These are phyloP conservation scores for Dictyostelium capitatum DNA, from an alignment of 78 protist genomes.

Conservation along the genomic window DNA sequence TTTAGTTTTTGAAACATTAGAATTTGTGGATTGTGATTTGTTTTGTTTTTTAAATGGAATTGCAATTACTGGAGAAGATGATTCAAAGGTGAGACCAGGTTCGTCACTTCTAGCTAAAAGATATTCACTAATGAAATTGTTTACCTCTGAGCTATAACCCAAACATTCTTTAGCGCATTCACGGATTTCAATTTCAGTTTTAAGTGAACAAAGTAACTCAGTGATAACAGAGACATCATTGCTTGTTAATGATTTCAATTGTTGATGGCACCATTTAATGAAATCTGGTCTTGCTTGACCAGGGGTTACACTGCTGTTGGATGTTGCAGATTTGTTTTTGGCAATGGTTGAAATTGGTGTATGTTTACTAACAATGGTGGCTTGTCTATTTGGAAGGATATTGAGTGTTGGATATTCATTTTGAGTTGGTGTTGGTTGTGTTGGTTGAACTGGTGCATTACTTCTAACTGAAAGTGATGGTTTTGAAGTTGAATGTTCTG, in stretches of 20 bases:
- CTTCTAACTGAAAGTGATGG: constrained; percentile 48
- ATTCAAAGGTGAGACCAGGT: constrained; percentile 61
- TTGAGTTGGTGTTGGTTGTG: not conserved
- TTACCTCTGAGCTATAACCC: constrained; percentile 51
- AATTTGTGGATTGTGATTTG: not conserved
- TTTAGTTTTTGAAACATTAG: not conserved
- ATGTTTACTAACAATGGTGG: constrained; percentile 14
- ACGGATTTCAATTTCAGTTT: constrained; percentile 71
- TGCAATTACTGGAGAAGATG: constrained; percentile 65
- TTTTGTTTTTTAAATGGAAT: constrained; percentile 54
- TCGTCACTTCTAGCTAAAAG: constrained; percentile 73
- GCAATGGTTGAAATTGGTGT: not conserved
- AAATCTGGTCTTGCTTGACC: constrained; percentile 62
- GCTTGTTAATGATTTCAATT: constrained; percentile 68
- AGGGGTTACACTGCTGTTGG: not conserved
- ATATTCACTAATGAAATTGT: constrained; percentile 53
- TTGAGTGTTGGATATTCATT: constrained; percentile 42
- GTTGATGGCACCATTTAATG: constrained; percentile 77
- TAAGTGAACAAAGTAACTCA: constrained; percentile 48
- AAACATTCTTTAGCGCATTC: constrained; percentile 72
- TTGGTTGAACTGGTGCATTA: not conserved
- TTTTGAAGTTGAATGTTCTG: not conserved
- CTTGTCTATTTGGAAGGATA: constrained; percentile 43
- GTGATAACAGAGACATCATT: constrained; percentile 65
- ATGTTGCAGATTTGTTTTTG: not conserved